Base-by-base conservation (phyloP, 169 alveolate species). In the Cyclospora cayetanensis region DNA sequence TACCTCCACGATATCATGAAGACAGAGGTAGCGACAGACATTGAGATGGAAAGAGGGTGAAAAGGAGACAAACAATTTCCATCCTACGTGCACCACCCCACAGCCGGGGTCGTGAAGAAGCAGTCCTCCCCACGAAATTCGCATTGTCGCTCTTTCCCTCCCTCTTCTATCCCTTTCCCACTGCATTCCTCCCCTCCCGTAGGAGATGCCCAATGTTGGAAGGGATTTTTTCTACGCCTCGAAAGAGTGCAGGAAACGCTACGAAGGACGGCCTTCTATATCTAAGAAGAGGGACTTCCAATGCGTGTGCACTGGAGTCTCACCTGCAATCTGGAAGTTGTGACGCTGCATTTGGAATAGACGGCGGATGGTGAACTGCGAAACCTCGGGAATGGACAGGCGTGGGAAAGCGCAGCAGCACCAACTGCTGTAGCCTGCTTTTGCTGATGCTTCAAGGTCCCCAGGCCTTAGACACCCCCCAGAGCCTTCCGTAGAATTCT, bases 361-460 rank as follows among this genome's bases (percentile, higher is more conserved):
- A 22, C 7, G 34, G 18, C 72, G 43, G 18, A 80, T 80, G 55
- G 90, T 80, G 55, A 12, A 52, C 46, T 5, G 55, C 35, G 60
- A 55, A 7, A 80, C 90, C 27, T 80, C 77, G 22, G 90, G 90
- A 5, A 52, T 15, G 22, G 90, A 27, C 29, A 82, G 50, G 42
- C 68, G 68, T 15, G 90, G 90, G 76, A 82, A 82, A 27, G 37
- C 4, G 76, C 90, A 46, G 90, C 90, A 82, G 90, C 90, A 82
- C 41, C 66, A 11, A 39, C 90, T 9, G 53, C 31, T 22, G 63
- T 39, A 18, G 12, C 85, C 85, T 15, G 46, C 31, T 12, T 12
- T n/a, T 31, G 76, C 27, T 37, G 53, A 41, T 31, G 60, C 43
- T 2, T 18, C 55, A 11, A 22, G 29, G 11, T 55, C 79, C 55